These are phyloP conservation scores for Pyrenophora seminiperda DNA, from an alignment of 2,329 filamentous ascomycete species.

Conservation along the genomic window DNA sequence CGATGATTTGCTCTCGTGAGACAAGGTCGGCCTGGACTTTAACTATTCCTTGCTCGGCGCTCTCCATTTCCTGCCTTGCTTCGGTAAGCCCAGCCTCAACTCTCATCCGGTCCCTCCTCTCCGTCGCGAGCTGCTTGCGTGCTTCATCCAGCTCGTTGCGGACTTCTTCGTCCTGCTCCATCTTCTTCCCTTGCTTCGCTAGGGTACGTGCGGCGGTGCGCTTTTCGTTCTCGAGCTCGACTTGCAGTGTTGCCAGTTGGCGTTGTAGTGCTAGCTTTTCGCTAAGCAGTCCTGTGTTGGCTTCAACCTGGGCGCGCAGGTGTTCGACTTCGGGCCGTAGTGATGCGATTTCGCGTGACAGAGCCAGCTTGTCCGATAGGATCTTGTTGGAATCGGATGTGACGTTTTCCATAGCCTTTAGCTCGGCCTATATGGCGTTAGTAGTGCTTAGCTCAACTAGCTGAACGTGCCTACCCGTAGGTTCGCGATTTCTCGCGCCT, in stretches of 20 bases:
- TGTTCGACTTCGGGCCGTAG: constrained; percentile 68
- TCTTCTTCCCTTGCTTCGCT: constrained; percentile 56
- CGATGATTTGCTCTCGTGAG: constrained; percentile 35
- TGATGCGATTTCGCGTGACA: constrained; percentile 63
- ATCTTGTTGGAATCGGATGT: constrained; percentile 73
- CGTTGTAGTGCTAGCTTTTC: constrained; percentile 82
- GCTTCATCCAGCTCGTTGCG: constrained; percentile 52
- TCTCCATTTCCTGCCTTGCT: constrained; percentile 42
- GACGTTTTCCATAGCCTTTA: constrained; percentile 69
- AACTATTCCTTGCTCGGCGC: constrained; percentile 38
- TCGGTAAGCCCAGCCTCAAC: constrained; percentile 47
- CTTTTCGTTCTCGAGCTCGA: constrained; percentile 82
- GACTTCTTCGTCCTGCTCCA: constrained; percentile 55
- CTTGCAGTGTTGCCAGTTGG: constrained; percentile 75
- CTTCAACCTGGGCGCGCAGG: constrained; percentile 61
- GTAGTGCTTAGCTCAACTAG: constrained; percentile 36
- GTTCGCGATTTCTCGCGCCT: constrained; percentile 61
- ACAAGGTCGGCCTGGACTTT: constrained; percentile 42
- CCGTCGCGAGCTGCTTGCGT: constrained; percentile 53
- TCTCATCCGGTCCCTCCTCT: constrained; percentile 53
- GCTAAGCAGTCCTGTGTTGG: constrained; percentile 70
- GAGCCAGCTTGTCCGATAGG: constrained; percentile 67
- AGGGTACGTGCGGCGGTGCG: constrained; percentile 66
- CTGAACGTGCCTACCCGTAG: constrained; percentile 60
- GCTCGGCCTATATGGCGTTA: constrained; percentile 63